A percentile compares a stretch with the other conserved stretches of the same genome.
These are phyloP conservation scores for Chlorella ohadii DNA, from an alignment of 139 green algal species.

Conservation along the genomic window DNA sequence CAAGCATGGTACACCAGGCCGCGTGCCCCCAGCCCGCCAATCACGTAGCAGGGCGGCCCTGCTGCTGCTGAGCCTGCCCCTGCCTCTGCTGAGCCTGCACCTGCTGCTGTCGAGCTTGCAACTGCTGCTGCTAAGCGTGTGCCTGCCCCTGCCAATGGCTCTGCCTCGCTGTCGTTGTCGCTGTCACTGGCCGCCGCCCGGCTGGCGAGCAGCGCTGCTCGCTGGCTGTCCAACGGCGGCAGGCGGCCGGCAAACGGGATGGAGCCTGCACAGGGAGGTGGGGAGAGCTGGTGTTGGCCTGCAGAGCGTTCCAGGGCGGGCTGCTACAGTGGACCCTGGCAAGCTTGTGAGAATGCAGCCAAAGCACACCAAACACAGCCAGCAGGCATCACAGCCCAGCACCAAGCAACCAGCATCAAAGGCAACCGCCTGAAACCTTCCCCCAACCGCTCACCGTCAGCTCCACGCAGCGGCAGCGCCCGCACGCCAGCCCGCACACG, in stretches of 20 bases:
- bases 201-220: too few species aligned
- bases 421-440: too few species aligned
- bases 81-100: not conserved
- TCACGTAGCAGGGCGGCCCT: slow-evolving; percentile 62
- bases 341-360: too few species aligned
- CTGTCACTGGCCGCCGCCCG: not conserved
- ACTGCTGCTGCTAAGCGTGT: not conserved
- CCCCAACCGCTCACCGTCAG: slow-evolving; percentile 12
- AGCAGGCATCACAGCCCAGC: too few species aligned
- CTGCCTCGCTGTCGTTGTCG: not conserved
- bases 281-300: too few species aligned
- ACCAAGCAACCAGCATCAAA: too few species aligned
- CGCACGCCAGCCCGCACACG: slow-evolving; percentile 64
- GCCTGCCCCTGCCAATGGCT: not conserved
- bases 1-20: slow-evolving; percentile 90
- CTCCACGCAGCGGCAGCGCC: slow-evolving; percentile 70
- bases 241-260: slow-evolving; percentile 74
- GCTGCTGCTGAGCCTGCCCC: not conserved
- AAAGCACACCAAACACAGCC: too few species aligned
- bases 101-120: not conserved
- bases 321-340: too few species aligned
- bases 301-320: too few species aligned
- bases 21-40: slow-evolving; percentile 78
- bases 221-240: not conserved
- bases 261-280: slow-evolving; percentile 44